phyloP scores from a whole-genome alignment of 2,329 filamentous ascomycete species.

The Aspergillus cejpii region DNA sequence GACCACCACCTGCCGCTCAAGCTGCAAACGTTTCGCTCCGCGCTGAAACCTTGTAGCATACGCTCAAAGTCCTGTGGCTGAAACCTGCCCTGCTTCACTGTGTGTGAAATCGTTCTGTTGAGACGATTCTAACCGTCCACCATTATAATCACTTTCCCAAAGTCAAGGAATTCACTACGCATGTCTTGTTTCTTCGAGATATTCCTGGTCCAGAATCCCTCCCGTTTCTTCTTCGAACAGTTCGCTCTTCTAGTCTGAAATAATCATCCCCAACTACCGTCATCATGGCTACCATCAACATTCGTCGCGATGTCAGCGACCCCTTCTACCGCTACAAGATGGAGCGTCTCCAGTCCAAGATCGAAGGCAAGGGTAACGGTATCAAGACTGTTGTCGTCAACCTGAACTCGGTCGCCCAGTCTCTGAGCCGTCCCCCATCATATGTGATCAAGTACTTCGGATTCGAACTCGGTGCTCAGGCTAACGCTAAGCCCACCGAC shows the following conservation, averaged over 20 bases:
- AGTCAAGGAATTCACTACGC: constrained; percentile 38
- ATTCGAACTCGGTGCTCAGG: constrained; percentile 96
- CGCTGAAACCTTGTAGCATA: constrained; percentile 86
- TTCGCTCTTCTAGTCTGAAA: constrained; percentile 26
- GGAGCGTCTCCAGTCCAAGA: constrained; percentile 97
- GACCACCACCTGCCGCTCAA: constrained; percentile 88
- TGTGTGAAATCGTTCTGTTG: constrained; percentile 20
- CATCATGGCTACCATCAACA: constrained; percentile 96
- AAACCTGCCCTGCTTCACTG: constrained; percentile 36
- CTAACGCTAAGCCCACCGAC: constrained; percentile 93
- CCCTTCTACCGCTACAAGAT: constrained; percentile 99
- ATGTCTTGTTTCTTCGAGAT: constrained; percentile 53
- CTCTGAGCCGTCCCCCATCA: constrained; percentile 81
- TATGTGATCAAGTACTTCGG: constrained; percentile 99
- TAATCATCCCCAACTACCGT: constrained; percentile 37
- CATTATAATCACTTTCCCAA: constrained; percentile 13
- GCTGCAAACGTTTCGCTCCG: constrained; percentile 96
- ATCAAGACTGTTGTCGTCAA: constrained; percentile 99
- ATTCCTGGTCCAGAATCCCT: constrained; percentile 41
- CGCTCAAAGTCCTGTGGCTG: constrained; percentile 91
- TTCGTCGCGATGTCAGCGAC: constrained; percentile 95
- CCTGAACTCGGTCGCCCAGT: constrained; percentile 84
- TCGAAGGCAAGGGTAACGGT: constrained; percentile 98
- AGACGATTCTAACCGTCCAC: constrained; percentile 32
- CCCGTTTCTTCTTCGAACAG: constrained; percentile 29